Evolutionary conservation across 2,329 filamentous ascomycete genomes (phyloP), one percentile per base, ranked within the genome.

Genomic region (Amauroascus verrucosus): DNA sequence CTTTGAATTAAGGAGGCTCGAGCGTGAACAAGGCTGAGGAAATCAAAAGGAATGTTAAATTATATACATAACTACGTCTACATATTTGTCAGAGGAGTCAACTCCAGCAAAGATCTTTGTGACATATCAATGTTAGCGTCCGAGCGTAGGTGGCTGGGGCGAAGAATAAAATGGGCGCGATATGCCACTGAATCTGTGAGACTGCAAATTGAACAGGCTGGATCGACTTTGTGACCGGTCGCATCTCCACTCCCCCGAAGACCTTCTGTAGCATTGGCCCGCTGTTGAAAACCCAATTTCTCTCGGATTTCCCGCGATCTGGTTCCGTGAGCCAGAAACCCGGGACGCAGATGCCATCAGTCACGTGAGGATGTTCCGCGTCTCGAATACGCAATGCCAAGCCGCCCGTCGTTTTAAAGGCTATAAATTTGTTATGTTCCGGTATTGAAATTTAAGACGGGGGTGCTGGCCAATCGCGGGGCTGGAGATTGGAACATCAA

Each of bases 291-390:
- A 16, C 4, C 14, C 41, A 8, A 26, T 28, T 14, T 6, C 1
- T n/a, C 13, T 28, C 24, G 41, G 18, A 26, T 16, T 11, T 5
- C 18, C 50, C 30, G 30, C 32, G n/a, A 28, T 37, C 30, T 30
- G 28, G 50, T 46, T 52, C 50, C 40, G 20, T n/a, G 50, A 52
- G 18, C 50, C 41, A 52, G 41, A 46, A 20, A 44, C 20, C 20
- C 32, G 50, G 50, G 50, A 16, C 41, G 50, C 50, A 52, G 44
- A 46, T 8, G 22, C 7, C 24, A 46, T 7, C 18, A 6, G n/a
- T 52, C 50, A 52, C 41, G 26, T 52, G 50, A 50, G 14, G 5
- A 9, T 20, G 26, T 20, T 20, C 28, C 13, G 28, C 14, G 16
- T 14, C 14, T 6, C 11, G 32, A 22, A 24, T 28, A 32, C 20